Evolutionary conservation across 371 early-diverging fungal species (phyloP), one percentile per base, ranked within the genome.

Genomic region (Apophysomyces ossiformis): DNA sequence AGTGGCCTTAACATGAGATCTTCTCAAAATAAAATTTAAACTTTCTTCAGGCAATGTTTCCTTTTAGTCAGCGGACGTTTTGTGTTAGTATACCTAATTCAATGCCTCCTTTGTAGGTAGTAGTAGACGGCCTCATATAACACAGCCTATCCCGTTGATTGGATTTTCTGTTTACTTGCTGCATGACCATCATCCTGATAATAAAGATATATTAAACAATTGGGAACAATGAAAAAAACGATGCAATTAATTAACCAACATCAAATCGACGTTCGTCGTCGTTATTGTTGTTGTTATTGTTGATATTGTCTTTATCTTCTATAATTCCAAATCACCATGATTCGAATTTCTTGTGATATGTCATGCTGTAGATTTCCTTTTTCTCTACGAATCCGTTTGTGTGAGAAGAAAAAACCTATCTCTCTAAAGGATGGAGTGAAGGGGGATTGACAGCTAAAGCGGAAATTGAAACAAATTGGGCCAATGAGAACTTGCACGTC

Each of bases 401-500:
- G 54, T n/a, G 21, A 18, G 16, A 50, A 7, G 9, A 21, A 21
- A 50, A 50, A 50, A 21, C 9, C 18, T 50, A 21, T 50, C 54
- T 26, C 32, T 26, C 32, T 26, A 26, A 26, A 26, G 2, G 32
- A 26, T 26, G 32, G 2, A 26, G 32, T 3, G 32, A 26, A 26
- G 32, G 32, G 32, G 54, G 54, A 50, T 50, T 21, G 54, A 50
- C 54, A 50, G 54, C 18, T 50, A 9, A 18, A 45, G 16, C 54
- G 54, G 54, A 21, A 5, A 9, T 50, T 50, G 5, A 50, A 50
- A 21, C 32, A 21, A 18, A 18, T 21, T 21, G 54, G 21, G 54
- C 54, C 54, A 50, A 50, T 50, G 54, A 16, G 54, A 9, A 50
- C 54, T 50, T n/a, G 54, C 54, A 50, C 54, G 54, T 50, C 54